Evolutionary conservation across 257 asterid species (phyloP).

Genomic region (Capsicum chinense): DNA sequence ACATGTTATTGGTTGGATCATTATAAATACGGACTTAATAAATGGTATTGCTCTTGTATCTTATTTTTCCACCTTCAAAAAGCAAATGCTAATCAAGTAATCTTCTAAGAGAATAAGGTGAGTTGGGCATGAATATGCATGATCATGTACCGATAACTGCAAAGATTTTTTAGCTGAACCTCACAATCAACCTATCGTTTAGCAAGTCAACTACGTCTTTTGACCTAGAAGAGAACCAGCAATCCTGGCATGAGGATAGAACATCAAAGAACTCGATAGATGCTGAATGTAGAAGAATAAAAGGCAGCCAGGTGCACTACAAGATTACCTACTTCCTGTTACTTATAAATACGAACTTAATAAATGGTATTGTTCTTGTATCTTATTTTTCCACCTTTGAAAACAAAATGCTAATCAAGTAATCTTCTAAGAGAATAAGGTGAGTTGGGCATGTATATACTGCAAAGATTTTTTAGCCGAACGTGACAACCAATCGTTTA

Average conservation of each 20-base stretch:
- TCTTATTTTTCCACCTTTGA: background rate
- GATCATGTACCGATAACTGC: conserved; percentile 3
- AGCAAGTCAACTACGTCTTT: background rate
- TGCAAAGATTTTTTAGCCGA: conserved; percentile 6
- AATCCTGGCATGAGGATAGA: conserved; percentile 2
- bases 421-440: conserved; percentile 10
- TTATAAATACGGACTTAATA: background rate
- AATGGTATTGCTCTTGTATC: background rate
- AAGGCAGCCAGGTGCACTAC: background rate
- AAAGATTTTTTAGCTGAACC: conserved; percentile 10
- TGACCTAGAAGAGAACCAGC: too few species aligned
- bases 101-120: conserved; percentile 18
- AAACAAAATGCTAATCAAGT: conserved; percentile 1
- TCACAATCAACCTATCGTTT: background rate
- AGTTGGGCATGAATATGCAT: conserved; percentile 20
- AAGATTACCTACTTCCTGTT: conserved; percentile 1
- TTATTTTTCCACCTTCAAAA: background rate
- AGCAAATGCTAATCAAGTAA: background rate
- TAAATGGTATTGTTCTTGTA: background rate
- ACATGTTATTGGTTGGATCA: conserved; percentile 10
- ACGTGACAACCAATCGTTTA: background rate
- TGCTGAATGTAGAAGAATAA: background rate
- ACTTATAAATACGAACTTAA: background rate
- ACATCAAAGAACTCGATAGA: background rate
- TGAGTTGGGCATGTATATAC: conserved; percentile 16